Conservation (phyloP, 2,329 filamentous ascomycete genomes). For the Trichoderma atrobrunneum region DNA sequence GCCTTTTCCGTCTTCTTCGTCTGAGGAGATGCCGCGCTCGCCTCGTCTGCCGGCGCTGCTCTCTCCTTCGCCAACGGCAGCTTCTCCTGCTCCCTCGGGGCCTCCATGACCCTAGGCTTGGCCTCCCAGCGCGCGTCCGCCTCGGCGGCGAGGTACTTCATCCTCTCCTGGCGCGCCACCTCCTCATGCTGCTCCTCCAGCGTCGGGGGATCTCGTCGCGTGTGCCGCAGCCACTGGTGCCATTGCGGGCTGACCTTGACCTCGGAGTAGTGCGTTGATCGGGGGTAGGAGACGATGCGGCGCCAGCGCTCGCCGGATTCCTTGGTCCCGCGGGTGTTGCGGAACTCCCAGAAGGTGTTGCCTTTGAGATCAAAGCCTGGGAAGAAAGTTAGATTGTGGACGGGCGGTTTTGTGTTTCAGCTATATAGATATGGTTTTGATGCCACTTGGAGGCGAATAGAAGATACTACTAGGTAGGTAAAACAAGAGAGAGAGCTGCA, state of each 20-base stretch:
- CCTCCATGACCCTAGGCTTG: constrained; percentile 51
- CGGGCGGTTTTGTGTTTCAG: background rate
- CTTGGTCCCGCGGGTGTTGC: constrained; percentile 43
- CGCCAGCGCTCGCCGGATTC: constrained; percentile 47
- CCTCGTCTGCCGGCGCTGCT: background rate
- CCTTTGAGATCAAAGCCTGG: constrained; percentile 63
- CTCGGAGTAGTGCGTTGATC: constrained; percentile 51
- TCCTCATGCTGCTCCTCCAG: constrained; percentile 57
- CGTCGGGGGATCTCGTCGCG: constrained; percentile 52
- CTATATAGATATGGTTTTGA: background rate
- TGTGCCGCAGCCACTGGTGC: constrained; percentile 68
- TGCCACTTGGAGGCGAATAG: background rate
- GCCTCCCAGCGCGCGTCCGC: constrained; percentile 64
- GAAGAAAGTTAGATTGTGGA: background rate
- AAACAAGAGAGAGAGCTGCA: background rate
- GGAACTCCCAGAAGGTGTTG: constrained; percentile 69
- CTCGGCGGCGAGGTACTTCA: constrained; percentile 56
- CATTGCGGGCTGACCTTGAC: constrained; percentile 59
- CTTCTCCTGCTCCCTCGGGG: constrained; percentile 25
- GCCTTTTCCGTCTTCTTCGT: constrained; percentile 12
- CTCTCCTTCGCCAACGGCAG: background rate
- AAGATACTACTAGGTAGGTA: background rate
- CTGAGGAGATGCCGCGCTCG: background rate
- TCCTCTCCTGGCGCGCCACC: constrained; percentile 48
- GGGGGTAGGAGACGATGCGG: constrained; percentile 60